Evolutionary conservation across 2,329 filamentous ascomycete species (phyloP), one percentile per base, ranked within the genome.

Genomic region (Bipolaris bicolor): DNA sequence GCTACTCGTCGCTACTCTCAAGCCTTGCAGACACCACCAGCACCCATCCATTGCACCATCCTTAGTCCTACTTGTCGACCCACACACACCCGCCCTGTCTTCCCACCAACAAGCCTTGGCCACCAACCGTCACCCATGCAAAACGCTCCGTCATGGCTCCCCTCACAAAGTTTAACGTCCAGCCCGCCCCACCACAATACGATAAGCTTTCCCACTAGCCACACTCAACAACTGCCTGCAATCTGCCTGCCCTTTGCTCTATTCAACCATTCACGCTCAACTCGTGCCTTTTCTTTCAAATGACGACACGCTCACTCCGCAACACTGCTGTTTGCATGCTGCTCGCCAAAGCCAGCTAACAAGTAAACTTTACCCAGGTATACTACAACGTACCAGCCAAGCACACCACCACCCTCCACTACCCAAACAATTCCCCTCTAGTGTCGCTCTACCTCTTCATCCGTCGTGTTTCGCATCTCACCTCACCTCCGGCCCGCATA

Each of bases 31-130:
- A 26, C 39, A 22, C 15, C 31, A 15, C 18, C 62, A 43, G 58
- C 40, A 55, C 60, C 55, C 54, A 37, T 58, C 59, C 11, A 10
- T 41, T 29, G 26, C 26, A 29, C 26, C 26, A 29, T 29, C 10
- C 26, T 29, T 29, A 29, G 26, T 10, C 7, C 26, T 29, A 29
- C 26, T 10, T 29, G 2, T 7, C 26, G 9, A 29, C 26, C 9
- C 26, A 29, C 26, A 26, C 20, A 22, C 63, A 62, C 60, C 62
- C 61, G 63, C 60, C 62, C 61, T 64, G 62, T 41, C 40, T 48
- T 31, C 44, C 29, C 4, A 16, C 22, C 26, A n/a, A 11, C 22
- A 39, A 36, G 31, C 31, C n/a, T 13, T 33, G n/a, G 16, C 39
- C 33, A 11, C 46, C 39, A 34, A 29, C 10, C 34, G 26, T 26